phyloP scores from a whole-genome alignment of 2,329 filamentous ascomycete species.

The Clonostachys rhizophaga region DNA sequence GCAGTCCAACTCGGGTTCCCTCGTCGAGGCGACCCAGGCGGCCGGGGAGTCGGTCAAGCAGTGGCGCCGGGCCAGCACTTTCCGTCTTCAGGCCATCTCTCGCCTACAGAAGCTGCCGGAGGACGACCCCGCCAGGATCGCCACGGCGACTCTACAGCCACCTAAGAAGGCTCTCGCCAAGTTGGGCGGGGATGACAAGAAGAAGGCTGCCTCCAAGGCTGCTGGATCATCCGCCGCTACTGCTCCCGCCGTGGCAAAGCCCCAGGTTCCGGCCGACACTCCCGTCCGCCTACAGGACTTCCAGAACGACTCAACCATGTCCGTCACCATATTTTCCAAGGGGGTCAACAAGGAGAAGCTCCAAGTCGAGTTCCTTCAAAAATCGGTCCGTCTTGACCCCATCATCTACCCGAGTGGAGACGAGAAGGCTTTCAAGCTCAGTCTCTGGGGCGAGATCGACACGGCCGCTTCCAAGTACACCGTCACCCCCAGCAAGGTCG shows the following conservation, averaged over 20 bases:
- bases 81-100: slow-evolving; percentile 41
- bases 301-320: slow-evolving; percentile 24
- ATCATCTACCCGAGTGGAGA: slow-evolving; percentile 39
- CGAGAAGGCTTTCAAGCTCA: slow-evolving; percentile 55
- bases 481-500: slow-evolving; percentile 75
- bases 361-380: slow-evolving; percentile 23
- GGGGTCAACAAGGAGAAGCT: slow-evolving; percentile 32
- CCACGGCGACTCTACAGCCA: slow-evolving; percentile 26
- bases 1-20: background rate
- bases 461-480: slow-evolving; percentile 52
- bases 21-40: background rate
- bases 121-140: slow-evolving; percentile 39
- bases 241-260: slow-evolving; percentile 5
- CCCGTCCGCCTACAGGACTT: slow-evolving; percentile 23
- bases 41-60: slow-evolving; percentile 9
- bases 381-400: slow-evolving; percentile 16
- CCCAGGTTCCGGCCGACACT: slow-evolving; percentile 1
- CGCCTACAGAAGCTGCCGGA: slow-evolving; percentile 36
- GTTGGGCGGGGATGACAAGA: slow-evolving; percentile 1
- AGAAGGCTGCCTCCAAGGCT: background rate
- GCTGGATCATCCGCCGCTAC: background rate
- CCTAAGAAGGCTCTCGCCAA: slow-evolving; percentile 19
- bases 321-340: slow-evolving; percentile 36
- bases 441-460: slow-evolving; percentile 64
- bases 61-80: slow-evolving; percentile 34